These are phyloP conservation scores for Gynostemma pentaphyllum DNA, from an alignment of 306 rosid genomes.

Conservation along the genomic window DNA sequence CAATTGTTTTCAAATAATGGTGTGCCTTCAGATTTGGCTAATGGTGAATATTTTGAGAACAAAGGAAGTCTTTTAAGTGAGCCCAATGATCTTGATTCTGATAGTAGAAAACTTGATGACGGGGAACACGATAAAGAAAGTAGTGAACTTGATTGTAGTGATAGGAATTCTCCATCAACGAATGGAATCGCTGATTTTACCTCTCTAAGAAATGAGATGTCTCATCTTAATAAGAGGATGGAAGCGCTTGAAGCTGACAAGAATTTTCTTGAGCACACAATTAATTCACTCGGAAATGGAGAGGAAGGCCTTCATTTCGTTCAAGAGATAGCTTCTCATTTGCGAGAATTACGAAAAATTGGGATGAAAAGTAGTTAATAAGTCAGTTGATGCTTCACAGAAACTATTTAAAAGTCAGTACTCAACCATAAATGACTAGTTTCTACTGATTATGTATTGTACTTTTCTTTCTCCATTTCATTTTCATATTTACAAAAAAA, in stretches of 20 bases:
- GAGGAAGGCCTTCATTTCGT: constrained; percentile 57
- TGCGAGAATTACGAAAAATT: constrained; percentile 47
- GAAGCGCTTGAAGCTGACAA: constrained; percentile 54
- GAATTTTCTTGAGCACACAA: constrained; percentile 47
- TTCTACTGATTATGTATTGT: background rate
- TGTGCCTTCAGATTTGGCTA: constrained; percentile 8
- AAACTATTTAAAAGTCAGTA: constrained; percentile 33
- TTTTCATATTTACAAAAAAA: background rate
- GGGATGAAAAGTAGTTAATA: constrained; percentile 33
- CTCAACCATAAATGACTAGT: background rate
- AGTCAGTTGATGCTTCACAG: constrained; percentile 22
- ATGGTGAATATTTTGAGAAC: constrained; percentile 20
- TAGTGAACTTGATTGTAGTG: constrained; percentile 18
- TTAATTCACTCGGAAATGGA: constrained; percentile 41
- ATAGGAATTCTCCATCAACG: constrained; percentile 14
- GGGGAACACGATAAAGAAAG: constrained; percentile 12
- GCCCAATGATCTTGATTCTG: constrained; percentile 1
- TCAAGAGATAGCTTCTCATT: constrained; percentile 57
- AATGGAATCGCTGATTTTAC: constrained; percentile 18
- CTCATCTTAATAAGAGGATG: constrained; percentile 40
- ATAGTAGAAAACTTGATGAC: constrained; percentile 1
- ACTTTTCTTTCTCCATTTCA: background rate
- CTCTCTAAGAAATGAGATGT: constrained; percentile 24
- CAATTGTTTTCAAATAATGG: constrained; percentile 29
- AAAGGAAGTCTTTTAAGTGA: constrained; percentile 1